Evolutionary conservation across 2,329 filamentous ascomycete species (phyloP).

Genomic region (Aspergillus calidoustus): DNA sequence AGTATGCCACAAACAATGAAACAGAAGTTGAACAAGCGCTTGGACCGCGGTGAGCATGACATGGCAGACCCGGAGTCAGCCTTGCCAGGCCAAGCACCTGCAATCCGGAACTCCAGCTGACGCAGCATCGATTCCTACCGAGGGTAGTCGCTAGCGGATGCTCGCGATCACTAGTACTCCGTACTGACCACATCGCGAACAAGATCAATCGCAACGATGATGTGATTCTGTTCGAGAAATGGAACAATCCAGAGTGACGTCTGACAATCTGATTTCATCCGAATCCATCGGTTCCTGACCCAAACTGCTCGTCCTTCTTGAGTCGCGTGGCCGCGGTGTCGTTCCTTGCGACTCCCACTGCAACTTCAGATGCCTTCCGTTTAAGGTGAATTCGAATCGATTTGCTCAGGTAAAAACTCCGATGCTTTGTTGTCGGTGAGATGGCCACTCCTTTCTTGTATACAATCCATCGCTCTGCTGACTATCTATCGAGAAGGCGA

Average conservation of each 20-base stretch:
- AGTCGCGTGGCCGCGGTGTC: background rate
- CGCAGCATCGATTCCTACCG: background rate
- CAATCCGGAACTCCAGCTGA: slow-evolving; percentile 7
- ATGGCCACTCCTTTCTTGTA: background rate
- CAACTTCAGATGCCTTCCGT: background rate
- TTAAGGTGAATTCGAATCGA: background rate
- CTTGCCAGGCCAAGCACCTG: slow-evolving; percentile 7
- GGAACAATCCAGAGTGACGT: background rate
- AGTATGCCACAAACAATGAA: background rate
- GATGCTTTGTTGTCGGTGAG: background rate
- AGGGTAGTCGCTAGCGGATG: background rate
- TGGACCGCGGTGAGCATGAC: background rate
- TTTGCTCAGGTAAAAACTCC: background rate
- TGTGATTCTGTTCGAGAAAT: background rate
- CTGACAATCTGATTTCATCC: background rate
- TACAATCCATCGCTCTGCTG: background rate
- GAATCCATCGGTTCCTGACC: background rate
- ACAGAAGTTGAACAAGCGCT: background rate
- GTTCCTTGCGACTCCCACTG: background rate
- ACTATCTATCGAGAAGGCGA: background rate
- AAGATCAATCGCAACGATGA: background rate
- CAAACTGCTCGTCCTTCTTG: background rate
- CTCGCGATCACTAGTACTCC: background rate
- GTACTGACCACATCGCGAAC: background rate
- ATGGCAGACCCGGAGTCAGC: slow-evolving; percentile 3